Evolutionary conservation across 2,329 filamentous ascomycete genomes (phyloP), one percentile per base, ranked within the genome.

Genomic region (Bretziella fagacearum): DNA sequence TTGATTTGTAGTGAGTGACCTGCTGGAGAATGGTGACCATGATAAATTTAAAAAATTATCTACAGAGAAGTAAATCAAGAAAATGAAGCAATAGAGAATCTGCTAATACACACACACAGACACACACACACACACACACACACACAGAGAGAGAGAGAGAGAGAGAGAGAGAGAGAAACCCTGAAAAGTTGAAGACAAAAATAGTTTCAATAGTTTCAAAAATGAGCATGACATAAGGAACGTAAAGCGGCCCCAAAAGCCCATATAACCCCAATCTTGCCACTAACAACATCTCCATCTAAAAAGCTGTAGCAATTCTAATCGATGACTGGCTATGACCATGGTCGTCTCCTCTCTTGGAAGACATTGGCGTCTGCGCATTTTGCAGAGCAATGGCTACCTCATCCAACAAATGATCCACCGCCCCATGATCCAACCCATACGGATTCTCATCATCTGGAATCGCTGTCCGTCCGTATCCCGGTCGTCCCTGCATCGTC

Each of bases 351-450:
- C 40, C 40, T 30, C 26, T 43, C 40, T 18, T 30, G n/a, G n/a
- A n/a, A n/a, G 22, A n/a, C 32, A 10, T 43, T 27, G 18, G n/a
- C 25, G 35, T 46, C 39, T 47, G 44, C 2, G 44, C 48, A 32
- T 44, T 47, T 11, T 50, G 44, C 33, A 50, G 30, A 5, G 48
- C 45, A 30, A 50, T 44, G 11, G 48, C 44, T 22, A 50, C 48
- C 22, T 50, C 48, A 15, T 47, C 44, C 15, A 50, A 30, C 25
- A 50, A 41, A 18, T 46, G 44, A n/a, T 50, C 48, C 6, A 50
- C 48, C 6, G 44, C 30, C 6, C 32, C 27, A n/a, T 41, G 25
- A 22, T 27, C 29, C 4, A 35, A 1, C 2, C 17, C 20, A 25
- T 36, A 13, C 4, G 10, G 22, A 15, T 45, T 36, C 7, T 26